A percentile compares a stretch with the other conserved stretches of the same genome.
phyloP scores from a whole-genome alignment of 2,329 filamentous ascomycete genomes.

The Kalaharituber pfeilii region DNA sequence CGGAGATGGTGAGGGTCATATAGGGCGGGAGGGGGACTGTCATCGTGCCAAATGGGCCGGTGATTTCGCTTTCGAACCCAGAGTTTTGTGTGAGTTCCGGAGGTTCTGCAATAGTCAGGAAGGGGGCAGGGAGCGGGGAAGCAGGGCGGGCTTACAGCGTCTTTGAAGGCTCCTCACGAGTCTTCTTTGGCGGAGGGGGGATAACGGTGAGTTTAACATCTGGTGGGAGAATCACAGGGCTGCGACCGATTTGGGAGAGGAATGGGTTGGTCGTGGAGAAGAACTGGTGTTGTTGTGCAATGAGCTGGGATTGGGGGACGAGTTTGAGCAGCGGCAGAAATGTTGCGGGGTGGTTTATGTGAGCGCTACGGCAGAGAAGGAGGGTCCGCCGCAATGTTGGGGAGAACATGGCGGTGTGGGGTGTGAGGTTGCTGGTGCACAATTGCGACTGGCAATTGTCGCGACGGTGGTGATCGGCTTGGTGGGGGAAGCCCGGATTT shows the following conservation, averaged over 20 bases:
- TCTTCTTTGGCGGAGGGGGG: slow-evolving; percentile 36
- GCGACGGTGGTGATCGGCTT: no score
- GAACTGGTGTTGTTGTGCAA: no score
- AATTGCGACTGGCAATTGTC: no score
- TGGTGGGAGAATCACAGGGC: slow-evolving; percentile 61
- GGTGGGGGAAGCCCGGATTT: no score
- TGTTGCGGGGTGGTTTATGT: no score
- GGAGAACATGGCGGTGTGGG: neutral
- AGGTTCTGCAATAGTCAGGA: slow-evolving; percentile 11
- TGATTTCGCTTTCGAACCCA: slow-evolving; percentile 14
- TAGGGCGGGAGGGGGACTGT: slow-evolving; percentile 64
- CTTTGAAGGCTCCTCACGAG: slow-evolving; percentile 42
- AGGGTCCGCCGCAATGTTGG: no score
- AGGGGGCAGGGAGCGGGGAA: neutral
- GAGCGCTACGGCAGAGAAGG: no score
- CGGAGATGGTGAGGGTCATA: slow-evolving; percentile 38
- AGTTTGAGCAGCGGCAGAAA: no score
- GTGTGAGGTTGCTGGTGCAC: no score
- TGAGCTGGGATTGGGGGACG: no score
- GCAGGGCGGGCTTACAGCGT: slow-evolving; percentile 43
- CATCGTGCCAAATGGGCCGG: slow-evolving; percentile 43
- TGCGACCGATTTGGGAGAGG: slow-evolving; percentile 70
- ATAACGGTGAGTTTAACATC: slow-evolving; percentile 62
- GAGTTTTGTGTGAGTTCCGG: no score
- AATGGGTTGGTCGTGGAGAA: slow-evolving; percentile 56